phyloP scores from a whole-genome alignment of 805 yeast species.

The Lipomyces spencermartinsiae region DNA sequence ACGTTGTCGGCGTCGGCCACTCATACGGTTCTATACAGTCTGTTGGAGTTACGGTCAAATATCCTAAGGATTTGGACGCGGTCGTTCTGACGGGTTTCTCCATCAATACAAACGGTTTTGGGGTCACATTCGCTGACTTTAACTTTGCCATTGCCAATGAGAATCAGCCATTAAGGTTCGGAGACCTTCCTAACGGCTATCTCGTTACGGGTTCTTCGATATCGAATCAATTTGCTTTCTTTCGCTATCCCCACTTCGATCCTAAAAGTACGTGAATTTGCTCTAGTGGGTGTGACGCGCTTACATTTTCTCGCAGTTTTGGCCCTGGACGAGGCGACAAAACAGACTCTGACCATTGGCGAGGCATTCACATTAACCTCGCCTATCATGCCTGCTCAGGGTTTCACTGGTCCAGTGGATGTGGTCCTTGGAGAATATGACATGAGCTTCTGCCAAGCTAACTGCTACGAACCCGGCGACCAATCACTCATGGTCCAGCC shows the following conservation, averaged over 20 bases:
- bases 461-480: not conserved
- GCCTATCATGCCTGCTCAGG: not conserved
- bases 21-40: not conserved
- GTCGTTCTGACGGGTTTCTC: constrained; percentile 5
- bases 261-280: not conserved
- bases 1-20: constrained; percentile 1
- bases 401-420: constrained; percentile 2
- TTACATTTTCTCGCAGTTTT: not conserved
- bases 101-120: not conserved
- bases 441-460: not conserved
- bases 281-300: not conserved
- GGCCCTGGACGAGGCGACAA: constrained; percentile 3
- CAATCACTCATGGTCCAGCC: constrained; percentile 1
- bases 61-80: not conserved
- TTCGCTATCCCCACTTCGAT: not conserved
- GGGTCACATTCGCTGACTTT: not conserved
- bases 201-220: not conserved
- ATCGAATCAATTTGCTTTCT: not conserved
- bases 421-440: constrained; percentile 2
- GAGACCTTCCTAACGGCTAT: not conserved
- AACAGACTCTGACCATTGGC: constrained; percentile 6
- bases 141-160: not conserved
- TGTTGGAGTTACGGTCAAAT: not conserved
- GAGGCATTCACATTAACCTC: not conserved
- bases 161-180: not conserved